Evolutionary conservation across 768 basidiomycete species (phyloP).

Genomic region (Neoboletus brunneissimus): DNA sequence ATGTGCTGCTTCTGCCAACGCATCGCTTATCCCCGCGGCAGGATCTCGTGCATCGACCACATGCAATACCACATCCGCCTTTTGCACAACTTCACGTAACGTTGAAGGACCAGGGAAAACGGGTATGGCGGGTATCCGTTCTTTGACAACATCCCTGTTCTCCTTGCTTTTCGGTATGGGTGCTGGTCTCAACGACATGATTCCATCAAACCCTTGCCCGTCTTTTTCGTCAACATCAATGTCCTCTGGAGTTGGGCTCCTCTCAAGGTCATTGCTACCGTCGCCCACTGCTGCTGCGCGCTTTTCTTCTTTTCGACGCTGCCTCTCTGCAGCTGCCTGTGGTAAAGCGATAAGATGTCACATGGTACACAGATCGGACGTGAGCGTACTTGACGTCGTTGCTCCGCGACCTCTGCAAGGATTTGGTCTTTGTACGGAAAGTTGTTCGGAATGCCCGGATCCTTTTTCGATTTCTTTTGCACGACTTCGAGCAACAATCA

Average conservation of each 20-base stretch:
- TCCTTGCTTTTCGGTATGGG: slow-evolving; percentile 1
- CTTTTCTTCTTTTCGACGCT: slow-evolving; percentile 61
- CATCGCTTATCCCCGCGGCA: slow-evolving; percentile 67
- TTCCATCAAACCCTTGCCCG: slow-evolving; percentile 39
- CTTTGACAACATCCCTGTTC: neutral
- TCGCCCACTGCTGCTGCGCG: slow-evolving; percentile 39
- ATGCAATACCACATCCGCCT: slow-evolving; percentile 75
- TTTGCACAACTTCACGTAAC: slow-evolving; percentile 53
- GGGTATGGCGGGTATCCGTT: slow-evolving; percentile 18
- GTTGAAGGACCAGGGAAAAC: slow-evolving; percentile 28
- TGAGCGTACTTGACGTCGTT: slow-evolving; percentile 60
- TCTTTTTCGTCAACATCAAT: slow-evolving; percentile 31
- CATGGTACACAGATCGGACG: neutral
- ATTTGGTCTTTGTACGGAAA: slow-evolving; percentile 96
- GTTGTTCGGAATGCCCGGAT: slow-evolving; percentile 90
- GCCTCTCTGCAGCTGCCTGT: slow-evolving; percentile 78
- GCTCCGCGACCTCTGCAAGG: slow-evolving; percentile 83
- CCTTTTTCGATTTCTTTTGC: slow-evolving; percentile 59
- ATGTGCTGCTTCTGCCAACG: slow-evolving; percentile 39
- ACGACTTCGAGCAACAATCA: slow-evolving; percentile 9
- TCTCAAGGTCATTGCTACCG: slow-evolving; percentile 28
- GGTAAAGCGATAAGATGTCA: neutral
- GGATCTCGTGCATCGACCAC: slow-evolving; percentile 88
- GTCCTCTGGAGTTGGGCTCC: slow-evolving; percentile 28
- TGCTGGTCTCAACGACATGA: slow-evolving; percentile 22